These are phyloP conservation scores for Albifimbria verrucaria DNA, from an alignment of 2,329 filamentous ascomycete genomes.

Conservation along the genomic window DNA sequence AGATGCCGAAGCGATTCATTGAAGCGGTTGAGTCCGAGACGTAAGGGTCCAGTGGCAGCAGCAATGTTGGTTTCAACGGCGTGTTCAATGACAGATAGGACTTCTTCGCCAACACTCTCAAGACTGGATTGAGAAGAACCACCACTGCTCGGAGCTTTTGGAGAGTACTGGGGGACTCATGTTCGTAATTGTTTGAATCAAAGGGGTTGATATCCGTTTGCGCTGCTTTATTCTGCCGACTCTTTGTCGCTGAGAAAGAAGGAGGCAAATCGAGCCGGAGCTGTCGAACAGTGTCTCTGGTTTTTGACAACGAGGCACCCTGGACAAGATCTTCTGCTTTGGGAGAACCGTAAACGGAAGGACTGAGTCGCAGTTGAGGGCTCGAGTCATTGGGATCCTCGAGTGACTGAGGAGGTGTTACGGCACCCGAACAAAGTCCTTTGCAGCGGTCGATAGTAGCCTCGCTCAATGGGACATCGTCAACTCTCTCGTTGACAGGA, in stretches of 20 bases:
- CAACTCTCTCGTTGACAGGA: too few species aligned
- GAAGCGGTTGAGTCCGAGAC: constrained; percentile 19
- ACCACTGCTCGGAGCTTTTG: neutral
- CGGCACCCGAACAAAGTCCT: neutral
- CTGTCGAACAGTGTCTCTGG: neutral
- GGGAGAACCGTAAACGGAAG: neutral
- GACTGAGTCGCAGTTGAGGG: neutral
- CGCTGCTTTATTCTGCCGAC: neutral
- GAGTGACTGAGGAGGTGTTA: neutral
- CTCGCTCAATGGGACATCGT: too few species aligned
- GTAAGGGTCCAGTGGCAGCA: constrained; percentile 25
- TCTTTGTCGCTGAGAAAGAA: neutral
- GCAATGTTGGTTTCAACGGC: constrained; percentile 28
- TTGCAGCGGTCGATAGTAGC: neutral
- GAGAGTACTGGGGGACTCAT: constrained; percentile 12
- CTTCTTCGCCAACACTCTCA: constrained; percentile 14
- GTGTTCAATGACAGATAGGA: constrained; percentile 26
- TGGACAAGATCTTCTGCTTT: neutral
- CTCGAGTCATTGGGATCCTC: neutral
- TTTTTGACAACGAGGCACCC: neutral
- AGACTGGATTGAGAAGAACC: constrained; percentile 7
- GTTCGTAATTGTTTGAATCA: too few species aligned
- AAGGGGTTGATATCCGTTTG: too few species aligned
- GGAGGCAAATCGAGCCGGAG: neutral
- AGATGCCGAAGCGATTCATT: constrained; percentile 13